These are phyloP conservation scores for Serendipita vermifera DNA, from an alignment of 768 basidiomycete species.

Conservation along the genomic window DNA sequence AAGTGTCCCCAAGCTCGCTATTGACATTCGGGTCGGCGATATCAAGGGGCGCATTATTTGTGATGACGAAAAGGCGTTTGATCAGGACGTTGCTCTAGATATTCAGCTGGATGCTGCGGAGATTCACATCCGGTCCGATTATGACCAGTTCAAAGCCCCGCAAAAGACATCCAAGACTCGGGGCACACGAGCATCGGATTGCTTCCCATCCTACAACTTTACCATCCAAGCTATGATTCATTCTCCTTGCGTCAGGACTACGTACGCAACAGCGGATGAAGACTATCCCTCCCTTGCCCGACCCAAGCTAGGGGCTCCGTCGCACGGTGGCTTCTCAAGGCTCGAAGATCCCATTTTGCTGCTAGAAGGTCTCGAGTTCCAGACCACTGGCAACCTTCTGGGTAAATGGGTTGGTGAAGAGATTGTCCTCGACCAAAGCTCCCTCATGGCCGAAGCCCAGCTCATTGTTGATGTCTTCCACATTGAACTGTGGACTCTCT, in stretches of 20 bases:
- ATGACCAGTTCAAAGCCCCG: constrained; percentile 21
- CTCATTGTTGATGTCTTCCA: constrained; percentile 45
- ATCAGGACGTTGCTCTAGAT: constrained; percentile 41
- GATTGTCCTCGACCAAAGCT: constrained; percentile 31
- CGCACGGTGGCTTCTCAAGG: not conserved
- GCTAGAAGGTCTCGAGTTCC: constrained; percentile 42
- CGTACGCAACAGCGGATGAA: constrained; percentile 23
- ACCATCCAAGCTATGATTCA: constrained; percentile 32
- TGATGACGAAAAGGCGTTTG: constrained; percentile 25
- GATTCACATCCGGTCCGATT: constrained; percentile 32
- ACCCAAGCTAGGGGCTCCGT: not conserved
- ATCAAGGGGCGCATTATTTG: constrained; percentile 41
- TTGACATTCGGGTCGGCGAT: constrained; percentile 38
- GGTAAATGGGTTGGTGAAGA: constrained; percentile 40
- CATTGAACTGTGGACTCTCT: constrained; percentile 54
- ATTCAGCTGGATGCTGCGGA: constrained; percentile 42
- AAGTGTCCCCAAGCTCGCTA: constrained; percentile 36
- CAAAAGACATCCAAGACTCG: not conserved
- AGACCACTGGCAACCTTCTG: constrained; percentile 32
- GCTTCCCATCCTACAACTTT: constrained; percentile 35
- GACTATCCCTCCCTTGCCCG: constrained; percentile 20
- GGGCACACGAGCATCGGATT: constrained; percentile 24
- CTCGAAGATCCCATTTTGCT: constrained; percentile 34
- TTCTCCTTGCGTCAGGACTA: constrained; percentile 43
- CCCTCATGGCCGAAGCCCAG: constrained; percentile 35